Percentiles rank a stretch among this genome's conserved stretches.
These are phyloP conservation scores for maize (Zea mays) DNA, from an alignment of 176 grass and related monocot species.

Conservation along the genomic window DNA sequence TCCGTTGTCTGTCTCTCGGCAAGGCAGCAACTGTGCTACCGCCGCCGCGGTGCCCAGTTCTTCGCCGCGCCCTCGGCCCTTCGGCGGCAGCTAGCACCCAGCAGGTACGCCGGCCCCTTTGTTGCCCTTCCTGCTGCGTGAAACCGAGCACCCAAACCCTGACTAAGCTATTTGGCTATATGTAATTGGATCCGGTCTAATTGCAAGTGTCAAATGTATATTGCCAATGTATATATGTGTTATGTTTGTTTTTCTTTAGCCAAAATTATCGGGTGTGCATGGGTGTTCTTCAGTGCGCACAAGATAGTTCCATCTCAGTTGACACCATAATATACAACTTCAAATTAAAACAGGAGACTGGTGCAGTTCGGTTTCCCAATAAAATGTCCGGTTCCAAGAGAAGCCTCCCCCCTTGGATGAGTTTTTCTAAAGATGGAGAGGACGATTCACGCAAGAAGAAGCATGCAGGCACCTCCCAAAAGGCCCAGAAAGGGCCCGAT, in stretches of 20 bases:
- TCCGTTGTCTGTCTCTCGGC: not conserved
- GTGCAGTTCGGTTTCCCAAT: not conserved
- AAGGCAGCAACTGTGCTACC: not conserved
- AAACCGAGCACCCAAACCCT: not conserved
- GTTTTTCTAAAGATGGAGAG: conserved; percentile 40
- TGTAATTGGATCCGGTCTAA: not conserved
- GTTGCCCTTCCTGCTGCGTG: not conserved
- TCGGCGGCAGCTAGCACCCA: not conserved
- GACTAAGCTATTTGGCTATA: not conserved
- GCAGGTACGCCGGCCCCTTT: not conserved
- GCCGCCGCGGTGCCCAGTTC: not conserved
- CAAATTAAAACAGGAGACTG: not conserved
- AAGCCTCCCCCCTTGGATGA: conserved; percentile 64
- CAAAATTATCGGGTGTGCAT: not conserved
- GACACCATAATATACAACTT: not conserved
- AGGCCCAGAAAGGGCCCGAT: conserved; percentile 30
- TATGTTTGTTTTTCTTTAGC: not conserved
- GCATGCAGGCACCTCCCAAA: conserved; percentile 32
- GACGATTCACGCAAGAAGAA: conserved; percentile 60
- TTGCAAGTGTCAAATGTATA: not conserved
- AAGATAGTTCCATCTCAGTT: not conserved
- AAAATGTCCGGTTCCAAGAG: conserved; percentile 48
- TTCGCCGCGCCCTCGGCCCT: not conserved
- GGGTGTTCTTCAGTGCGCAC: not conserved
- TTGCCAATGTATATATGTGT: not conserved